Percentiles rank a stretch among this genome's conserved stretches.
Conservation (phyloP, 768 basidiomycete species). For the Pisolithus marmoratus region DNA sequence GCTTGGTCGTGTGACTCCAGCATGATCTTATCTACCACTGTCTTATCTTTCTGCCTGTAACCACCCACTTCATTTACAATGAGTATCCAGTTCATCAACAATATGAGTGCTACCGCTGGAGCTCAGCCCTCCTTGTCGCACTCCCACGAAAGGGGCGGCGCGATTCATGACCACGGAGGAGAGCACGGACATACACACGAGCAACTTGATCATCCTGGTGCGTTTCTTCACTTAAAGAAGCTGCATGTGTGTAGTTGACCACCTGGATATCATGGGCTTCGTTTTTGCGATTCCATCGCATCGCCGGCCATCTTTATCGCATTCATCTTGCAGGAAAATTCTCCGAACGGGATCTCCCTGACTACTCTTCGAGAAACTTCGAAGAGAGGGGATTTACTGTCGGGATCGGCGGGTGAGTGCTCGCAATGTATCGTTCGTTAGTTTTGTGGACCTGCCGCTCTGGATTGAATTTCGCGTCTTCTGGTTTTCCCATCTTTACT, state of each 20-base stretch:
- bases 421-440: neutral
- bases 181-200: conserved; percentile 98
- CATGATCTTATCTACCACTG: neutral
- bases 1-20: too few relatives aligned
- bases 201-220: conserved; percentile 84
- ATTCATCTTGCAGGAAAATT: conserved; percentile 63
- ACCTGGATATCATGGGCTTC: neutral
- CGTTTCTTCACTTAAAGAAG: conserved; percentile 4
- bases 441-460: neutral
- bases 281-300: neutral
- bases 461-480: neutral
- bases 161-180: conserved; percentile 47
- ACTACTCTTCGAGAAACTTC: conserved; percentile 80
- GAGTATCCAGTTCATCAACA: conserved; percentile 77
- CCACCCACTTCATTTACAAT: conserved; percentile 24
- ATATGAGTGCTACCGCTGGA: conserved; percentile 34
- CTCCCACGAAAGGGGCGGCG: conserved; percentile 44
- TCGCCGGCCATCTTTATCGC: neutral
- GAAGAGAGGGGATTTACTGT: conserved; percentile 92
- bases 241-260: neutral
- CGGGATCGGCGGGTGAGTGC: conserved; percentile 90
- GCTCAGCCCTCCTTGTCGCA: conserved; percentile 35
- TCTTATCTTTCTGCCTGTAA: conserved; percentile 11
- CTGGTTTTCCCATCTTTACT: neutral
- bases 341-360: conserved; percentile 86